Evolutionary conservation across 495 filamentous ascomycete species (phyloP).

Genomic region (Saxophila tyrrhenica): DNA sequence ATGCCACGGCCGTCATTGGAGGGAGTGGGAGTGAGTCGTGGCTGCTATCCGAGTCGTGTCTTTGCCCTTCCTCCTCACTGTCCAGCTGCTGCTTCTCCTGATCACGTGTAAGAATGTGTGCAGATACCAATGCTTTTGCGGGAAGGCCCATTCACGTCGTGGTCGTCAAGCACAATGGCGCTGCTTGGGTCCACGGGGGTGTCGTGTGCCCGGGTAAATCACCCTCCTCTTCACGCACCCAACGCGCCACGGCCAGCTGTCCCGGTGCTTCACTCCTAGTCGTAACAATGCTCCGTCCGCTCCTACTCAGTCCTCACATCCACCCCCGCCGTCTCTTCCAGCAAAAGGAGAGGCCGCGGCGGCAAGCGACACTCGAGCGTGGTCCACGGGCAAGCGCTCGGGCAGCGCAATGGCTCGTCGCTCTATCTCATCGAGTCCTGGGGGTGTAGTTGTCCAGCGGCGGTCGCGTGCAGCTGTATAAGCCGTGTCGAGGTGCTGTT

Average conservation of each 20-base stretch:
- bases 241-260: too few species aligned
- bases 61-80: too few species aligned
- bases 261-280: neutral
- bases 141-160: too few species aligned
- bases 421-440: neutral
- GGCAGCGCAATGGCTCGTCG: conserved; percentile 12
- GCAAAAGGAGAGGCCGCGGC: neutral
- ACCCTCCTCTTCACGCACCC: too few species aligned
- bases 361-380: too few species aligned
- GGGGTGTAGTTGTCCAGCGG: too few species aligned
- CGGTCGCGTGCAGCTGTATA: too few species aligned
- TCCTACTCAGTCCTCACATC: neutral
- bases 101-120: neutral
- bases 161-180: neutral
- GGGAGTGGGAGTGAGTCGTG: neutral
- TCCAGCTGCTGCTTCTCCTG: neutral
- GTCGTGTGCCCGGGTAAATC: too few species aligned
- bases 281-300: neutral
- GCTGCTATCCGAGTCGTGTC: too few species aligned
- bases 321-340: neutral
- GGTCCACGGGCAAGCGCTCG: neutral
- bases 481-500: too few species aligned
- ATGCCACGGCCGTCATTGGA: conserved; percentile 92
- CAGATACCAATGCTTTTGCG: neutral
- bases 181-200: too few species aligned